Evolutionary conservation across 2,329 filamentous ascomycete species (phyloP), one percentile per base, ranked within the genome.

Genomic region (Sporothrix schenckii): DNA sequence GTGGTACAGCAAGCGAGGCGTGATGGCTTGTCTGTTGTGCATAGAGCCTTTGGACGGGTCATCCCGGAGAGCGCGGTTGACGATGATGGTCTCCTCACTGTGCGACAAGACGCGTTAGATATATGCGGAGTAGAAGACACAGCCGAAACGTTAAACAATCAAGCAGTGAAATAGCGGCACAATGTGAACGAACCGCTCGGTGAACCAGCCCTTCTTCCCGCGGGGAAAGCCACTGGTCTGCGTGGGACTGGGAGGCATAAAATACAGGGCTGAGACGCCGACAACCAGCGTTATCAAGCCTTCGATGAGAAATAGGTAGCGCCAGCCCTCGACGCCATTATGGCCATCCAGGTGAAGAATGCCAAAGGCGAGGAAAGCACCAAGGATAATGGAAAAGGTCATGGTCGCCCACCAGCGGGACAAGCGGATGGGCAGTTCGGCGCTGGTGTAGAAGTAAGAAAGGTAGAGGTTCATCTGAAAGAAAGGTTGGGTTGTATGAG

Each of bases 31-130:
- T 5, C 87, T 82, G 73, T 89, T 89, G 75, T 88, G 85, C 85
- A 89, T 88, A 61, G 83, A 82, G 69, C 84, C 84, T 75, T 88
- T 88, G 58, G 81, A 83, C 0, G 87, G 87, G 69, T 89, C 88
- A 54, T 90, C 88, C 0, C 88, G 84, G 5, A 84, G 74, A 10
- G 83, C 77, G 0, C 89, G 81, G 73, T 89, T 90, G 52, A 89
- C 86, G 2, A 90, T 82, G 71, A 90, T 89, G 24, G 80, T 80
- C 70, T 88, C 85, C 74, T 89, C 87, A 14, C 77, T 54, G 52
- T 27, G 11, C 2, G 21, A 5, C 27, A 30, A 30, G 27, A 30
- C 27, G 27, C 14, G 52, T 54, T 21, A 54, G 52, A 21, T 13
- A 54, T 21, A 7, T 9, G 2, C 9, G 4, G 16, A 14, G 11